Conservation (phyloP, 164 flowering plant genomes). For the Aristolochia fimbriata region DNA sequence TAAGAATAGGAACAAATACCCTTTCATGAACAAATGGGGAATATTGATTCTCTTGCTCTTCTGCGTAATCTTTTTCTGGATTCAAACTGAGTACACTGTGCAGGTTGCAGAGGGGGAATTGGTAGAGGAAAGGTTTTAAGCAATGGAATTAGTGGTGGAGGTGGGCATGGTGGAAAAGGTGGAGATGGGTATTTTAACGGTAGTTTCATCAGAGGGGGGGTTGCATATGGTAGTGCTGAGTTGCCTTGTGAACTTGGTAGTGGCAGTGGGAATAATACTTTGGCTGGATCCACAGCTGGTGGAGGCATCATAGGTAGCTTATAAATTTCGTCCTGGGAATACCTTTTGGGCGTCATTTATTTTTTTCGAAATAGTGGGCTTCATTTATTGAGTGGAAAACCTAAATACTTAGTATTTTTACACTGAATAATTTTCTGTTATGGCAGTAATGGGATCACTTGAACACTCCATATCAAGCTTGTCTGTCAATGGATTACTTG, state of each 20-base stretch:
- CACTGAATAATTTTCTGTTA: background rate
- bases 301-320: slow-evolving; percentile 83
- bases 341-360: background rate
- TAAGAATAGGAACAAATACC: background rate
- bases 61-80: background rate
- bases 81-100: slow-evolving; percentile 1
- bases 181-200: slow-evolving; percentile 74
- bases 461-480: slow-evolving; percentile 69
- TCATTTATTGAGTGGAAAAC: background rate
- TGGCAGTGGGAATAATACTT: slow-evolving; percentile 80
- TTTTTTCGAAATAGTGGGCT: too few species aligned
- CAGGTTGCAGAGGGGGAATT: slow-evolving; percentile 82
- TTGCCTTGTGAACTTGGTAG: slow-evolving; percentile 99
- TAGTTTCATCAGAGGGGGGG: slow-evolving; percentile 58
- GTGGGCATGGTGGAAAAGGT: slow-evolving; percentile 97
- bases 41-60: background rate
- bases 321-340: background rate
- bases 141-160: slow-evolving; percentile 76
- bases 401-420: too few species aligned
- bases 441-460: slow-evolving; percentile 88
- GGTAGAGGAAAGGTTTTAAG: slow-evolving; percentile 59
- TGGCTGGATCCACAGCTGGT: slow-evolving; percentile 60
- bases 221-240: slow-evolving; percentile 71
- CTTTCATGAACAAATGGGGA: background rate
- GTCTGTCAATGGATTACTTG: slow-evolving; percentile 57